These are phyloP conservation scores for Microcos paniculata DNA, from an alignment of 345 rosid species.

Conservation along the genomic window DNA sequence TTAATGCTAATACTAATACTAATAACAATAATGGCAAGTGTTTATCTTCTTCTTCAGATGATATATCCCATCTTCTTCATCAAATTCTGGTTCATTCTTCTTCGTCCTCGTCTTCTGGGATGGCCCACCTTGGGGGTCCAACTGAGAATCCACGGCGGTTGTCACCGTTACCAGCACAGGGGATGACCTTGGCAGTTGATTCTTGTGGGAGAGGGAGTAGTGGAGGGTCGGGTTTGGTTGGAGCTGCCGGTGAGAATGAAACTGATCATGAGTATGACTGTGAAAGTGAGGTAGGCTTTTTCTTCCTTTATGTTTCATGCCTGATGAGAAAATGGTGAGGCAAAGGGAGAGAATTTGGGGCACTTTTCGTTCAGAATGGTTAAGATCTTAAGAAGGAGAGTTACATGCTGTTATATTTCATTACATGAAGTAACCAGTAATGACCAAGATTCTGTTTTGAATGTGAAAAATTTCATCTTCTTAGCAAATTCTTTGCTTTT, in stretches of 20 bases:
- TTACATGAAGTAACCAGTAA: background rate
- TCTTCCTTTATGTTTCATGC: slow-evolving; percentile 8
- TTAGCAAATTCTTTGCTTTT: background rate
- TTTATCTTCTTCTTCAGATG: slow-evolving; percentile 42
- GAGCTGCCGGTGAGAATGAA: slow-evolving; percentile 57
- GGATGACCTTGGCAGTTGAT: slow-evolving; percentile 30
- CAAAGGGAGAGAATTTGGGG: background rate
- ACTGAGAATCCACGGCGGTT: slow-evolving; percentile 7
- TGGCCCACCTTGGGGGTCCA: slow-evolving; percentile 13
- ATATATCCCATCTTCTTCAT: slow-evolving; percentile 59
- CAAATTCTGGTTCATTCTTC: slow-evolving; percentile 65
- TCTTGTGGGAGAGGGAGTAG: slow-evolving; percentile 20
- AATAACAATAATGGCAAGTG: background rate
- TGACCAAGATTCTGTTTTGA: background rate
- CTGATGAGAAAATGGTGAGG: slow-evolving; percentile 11
- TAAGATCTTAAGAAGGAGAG: background rate
- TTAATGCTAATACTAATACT: slow-evolving; percentile 1
- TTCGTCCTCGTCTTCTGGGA: slow-evolving; percentile 29
- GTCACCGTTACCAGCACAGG: slow-evolving; percentile 10
- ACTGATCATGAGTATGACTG: slow-evolving; percentile 67
- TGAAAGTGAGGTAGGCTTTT: slow-evolving; percentile 68
- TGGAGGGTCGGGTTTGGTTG: slow-evolving; percentile 46
- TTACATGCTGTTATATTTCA: background rate
- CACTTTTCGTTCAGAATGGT: background rate
- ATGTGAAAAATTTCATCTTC: background rate